These are phyloP conservation scores for Ceratocystis lukuohia DNA, from an alignment of 2,329 filamentous ascomycete genomes.

Conservation along the genomic window DNA sequence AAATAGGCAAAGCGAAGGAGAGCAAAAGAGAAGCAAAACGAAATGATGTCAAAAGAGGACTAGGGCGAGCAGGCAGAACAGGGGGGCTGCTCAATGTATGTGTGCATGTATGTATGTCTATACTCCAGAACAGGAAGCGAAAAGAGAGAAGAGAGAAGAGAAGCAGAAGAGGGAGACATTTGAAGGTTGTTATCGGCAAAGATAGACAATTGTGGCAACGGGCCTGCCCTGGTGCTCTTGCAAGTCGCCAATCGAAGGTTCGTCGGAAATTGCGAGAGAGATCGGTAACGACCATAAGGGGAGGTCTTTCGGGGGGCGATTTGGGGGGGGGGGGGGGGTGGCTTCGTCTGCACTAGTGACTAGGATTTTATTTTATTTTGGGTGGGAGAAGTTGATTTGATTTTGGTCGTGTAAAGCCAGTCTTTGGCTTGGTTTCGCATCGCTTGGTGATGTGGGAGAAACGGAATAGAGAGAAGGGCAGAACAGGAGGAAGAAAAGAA, in stretches of 20 bases:
- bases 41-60: not conserved
- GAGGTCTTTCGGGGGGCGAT: not conserved
- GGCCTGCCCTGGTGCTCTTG: not conserved
- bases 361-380: not conserved
- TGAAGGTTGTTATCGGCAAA: not conserved
- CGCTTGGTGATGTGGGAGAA: not conserved
- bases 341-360: not conserved
- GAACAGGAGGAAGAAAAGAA: not conserved
- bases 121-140: constrained; percentile 1
- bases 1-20: not conserved
- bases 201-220: too few species aligned
- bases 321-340: not conserved
- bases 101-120: not conserved
- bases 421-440: too few species aligned
- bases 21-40: not conserved
- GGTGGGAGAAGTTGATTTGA: not conserved
- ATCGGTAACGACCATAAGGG: not conserved
- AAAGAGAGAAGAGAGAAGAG: not conserved
- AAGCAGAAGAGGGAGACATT: not conserved
- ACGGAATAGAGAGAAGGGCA: not conserved
- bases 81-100: not conserved
- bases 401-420: not conserved
- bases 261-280: not conserved
- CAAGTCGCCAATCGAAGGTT: not conserved
- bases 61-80: not conserved